These are phyloP conservation scores for Halophytophthora polymorphica DNA, from an alignment of 352 stramenopile species.

Conservation along the genomic window DNA sequence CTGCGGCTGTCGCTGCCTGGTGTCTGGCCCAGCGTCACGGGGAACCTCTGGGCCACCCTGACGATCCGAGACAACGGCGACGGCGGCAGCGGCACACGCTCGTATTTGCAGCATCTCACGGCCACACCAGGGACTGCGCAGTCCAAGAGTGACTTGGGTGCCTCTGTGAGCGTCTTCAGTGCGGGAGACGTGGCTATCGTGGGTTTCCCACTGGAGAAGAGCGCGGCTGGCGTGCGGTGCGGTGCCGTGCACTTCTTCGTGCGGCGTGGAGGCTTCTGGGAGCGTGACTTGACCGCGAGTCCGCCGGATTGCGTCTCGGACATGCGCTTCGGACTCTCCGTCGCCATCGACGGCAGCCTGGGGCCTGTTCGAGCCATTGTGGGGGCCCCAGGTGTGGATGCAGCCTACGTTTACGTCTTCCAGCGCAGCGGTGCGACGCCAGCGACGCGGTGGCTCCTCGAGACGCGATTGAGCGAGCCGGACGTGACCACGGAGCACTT, in stretches of 20 bases:
- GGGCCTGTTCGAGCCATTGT: conserved; percentile 60
- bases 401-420: conserved; percentile 53
- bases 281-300: conserved; percentile 51
- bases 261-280: conserved; percentile 60
- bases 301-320: conserved; percentile 39
- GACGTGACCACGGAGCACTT: conserved; percentile 24
- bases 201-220: conserved; percentile 51
- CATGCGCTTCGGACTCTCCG: conserved; percentile 63
- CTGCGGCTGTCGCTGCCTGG: conserved; percentile 90
- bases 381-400: conserved; percentile 51
- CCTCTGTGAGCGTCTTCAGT: conserved; percentile 58
- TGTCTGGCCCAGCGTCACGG: conserved; percentile 89
- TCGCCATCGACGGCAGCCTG: conserved; percentile 68
- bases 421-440: conserved; percentile 13
- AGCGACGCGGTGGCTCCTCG: conserved; percentile 40
- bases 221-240: conserved; percentile 30
- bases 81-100: conserved; percentile 73
- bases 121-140: conserved; percentile 29
- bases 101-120: conserved; percentile 59
- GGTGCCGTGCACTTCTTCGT: conserved; percentile 73
- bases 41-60: conserved; percentile 84
- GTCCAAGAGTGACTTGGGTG: conserved; percentile 40
- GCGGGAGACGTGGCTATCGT: conserved; percentile 66
- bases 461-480: conserved; percentile 40
- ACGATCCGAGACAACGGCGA: conserved; percentile 91